Evolutionary conservation across 2,329 filamentous ascomycete species (phyloP), one percentile per base, ranked within the genome.

Genomic region (Nothophaeocryptopus gaeumannii): DNA sequence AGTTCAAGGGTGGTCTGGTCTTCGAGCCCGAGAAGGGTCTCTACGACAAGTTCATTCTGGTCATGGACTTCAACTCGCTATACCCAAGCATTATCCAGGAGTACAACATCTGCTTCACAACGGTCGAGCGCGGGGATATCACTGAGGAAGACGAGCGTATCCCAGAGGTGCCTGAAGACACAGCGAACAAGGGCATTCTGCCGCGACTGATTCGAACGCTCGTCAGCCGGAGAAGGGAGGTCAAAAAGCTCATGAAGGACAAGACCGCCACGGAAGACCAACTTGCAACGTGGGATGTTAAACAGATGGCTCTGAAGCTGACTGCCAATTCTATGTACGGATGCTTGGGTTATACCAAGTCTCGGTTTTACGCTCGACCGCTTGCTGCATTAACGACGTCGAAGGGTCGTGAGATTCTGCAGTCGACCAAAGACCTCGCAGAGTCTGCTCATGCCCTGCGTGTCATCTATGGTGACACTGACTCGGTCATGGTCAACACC

Each of bases 251-350:
- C 48, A 99, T 99, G 95, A 99, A 97, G 70, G 85, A 89, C 69
- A 95, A 91, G 68, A 83, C 77, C 50, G 91, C 92, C 3, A 95
- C 89, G 0, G 67, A 85, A 0, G 91, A 97, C 64, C 81, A 99
- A 68, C 80, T 95, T 48, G 87, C 90, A 3, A 90, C 92, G 0
- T 99, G 92, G 91, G 93, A 99, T 60, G 97, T 96, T 66, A 97
- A 96, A 74, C 93, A 99, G 71, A 78, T 96, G 68, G 95, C 93
- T 26, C 74, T 99, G 64, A 99, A 99, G 74, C 82, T 99, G 45
- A 99, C 95, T 37, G 93, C 93, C 65, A 99, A 99, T 74, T 97
- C 92, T 59, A 99, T 99, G 95, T 99, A 99, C 70, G 93, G 93
- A 61, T 99, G 93, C 79, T 76, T 99, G 70, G 93, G 93, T 61